Conservation (phyloP, 345 rosid species). For the Gossypium bickii region DNA sequence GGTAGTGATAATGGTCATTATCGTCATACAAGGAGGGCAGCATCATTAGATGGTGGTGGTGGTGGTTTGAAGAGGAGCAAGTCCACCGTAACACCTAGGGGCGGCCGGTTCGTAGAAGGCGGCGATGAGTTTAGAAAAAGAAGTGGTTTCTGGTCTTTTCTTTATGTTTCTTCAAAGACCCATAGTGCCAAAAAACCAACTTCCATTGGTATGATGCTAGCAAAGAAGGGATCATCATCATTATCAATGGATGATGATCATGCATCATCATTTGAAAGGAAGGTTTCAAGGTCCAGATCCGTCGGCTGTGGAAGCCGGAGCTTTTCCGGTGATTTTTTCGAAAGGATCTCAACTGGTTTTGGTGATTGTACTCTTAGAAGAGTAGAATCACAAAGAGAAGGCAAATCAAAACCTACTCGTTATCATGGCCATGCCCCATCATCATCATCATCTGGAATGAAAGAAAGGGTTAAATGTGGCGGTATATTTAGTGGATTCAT, state of each 20-base stretch:
- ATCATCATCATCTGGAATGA: constrained; percentile 35
- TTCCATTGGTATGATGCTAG: constrained; percentile 2
- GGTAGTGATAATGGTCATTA: constrained; percentile 19
- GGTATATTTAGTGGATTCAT: constrained; percentile 92
- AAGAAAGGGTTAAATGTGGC: constrained; percentile 82
- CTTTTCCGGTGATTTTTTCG: constrained; percentile 94
- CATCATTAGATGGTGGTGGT: constrained; percentile 13
- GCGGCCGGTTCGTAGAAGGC: constrained; percentile 31
- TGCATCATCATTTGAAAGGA: constrained; percentile 48
- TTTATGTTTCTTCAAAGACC: constrained; percentile 50
- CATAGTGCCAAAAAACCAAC: constrained; percentile 30
- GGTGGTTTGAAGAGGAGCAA: constrained; percentile 76
- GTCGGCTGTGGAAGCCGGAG: constrained; percentile 97
- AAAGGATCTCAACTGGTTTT: constrained; percentile 90
- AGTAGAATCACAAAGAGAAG: constrained; percentile 94
- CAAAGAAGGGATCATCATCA: constrained; percentile 32
- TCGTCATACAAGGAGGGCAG: constrained; percentile 34
- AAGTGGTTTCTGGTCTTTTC: constrained; percentile 83
- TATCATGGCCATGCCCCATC: background rate
- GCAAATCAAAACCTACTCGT: constrained; percentile 28
- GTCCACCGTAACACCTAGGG: constrained; percentile 45
- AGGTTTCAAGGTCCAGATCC: constrained; percentile 97
- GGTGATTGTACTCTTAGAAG: constrained; percentile 93
- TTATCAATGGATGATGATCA: constrained; percentile 49
- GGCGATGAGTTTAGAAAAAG: constrained; percentile 50